Percentiles rank a stretch among this genome's conserved stretches.
Conservation (phyloP, 139 green algal species). For the Micractinium sp. region DNA sequence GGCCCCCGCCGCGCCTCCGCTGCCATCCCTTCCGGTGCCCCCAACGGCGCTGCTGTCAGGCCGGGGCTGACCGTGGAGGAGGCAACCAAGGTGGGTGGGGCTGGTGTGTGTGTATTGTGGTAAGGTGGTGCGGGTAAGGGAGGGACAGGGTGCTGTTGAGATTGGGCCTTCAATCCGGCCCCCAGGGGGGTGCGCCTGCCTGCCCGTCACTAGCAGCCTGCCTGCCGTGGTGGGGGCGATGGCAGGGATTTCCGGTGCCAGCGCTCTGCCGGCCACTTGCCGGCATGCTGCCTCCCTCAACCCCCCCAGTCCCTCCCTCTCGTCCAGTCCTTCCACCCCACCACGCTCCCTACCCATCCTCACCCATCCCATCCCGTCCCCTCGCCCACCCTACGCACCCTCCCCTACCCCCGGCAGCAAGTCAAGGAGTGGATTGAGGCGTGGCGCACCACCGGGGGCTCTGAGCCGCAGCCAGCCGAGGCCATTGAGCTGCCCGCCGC, state of each 20-base stretch:
- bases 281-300: background rate
- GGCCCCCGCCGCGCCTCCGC: background rate
- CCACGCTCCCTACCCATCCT: too few species aligned
- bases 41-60: slow-evolving; percentile 6
- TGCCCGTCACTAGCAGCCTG: too few species aligned
- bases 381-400: background rate
- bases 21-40: background rate
- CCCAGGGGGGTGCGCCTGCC: too few species aligned
- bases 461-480: background rate
- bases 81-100: slow-evolving; percentile 5
- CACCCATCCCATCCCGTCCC: background rate
- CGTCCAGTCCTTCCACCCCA: too few species aligned
- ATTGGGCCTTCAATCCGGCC: too few species aligned
- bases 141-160: background rate
- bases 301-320: background rate
- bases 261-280: background rate
- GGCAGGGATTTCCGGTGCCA: too few species aligned
- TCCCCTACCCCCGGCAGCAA: background rate
- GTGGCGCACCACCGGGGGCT: background rate
- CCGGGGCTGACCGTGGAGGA: slow-evolving; percentile 28
- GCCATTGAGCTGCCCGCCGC: background rate
- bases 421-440: slow-evolving; percentile 32
- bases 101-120: background rate
- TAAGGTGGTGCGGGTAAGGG: background rate
- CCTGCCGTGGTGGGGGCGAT: too few species aligned